Percentiles rank a stretch among this genome's conserved stretches.
phyloP scores from a whole-genome alignment of 257 asterid genomes.

The Solanum pinnatisectum region DNA sequence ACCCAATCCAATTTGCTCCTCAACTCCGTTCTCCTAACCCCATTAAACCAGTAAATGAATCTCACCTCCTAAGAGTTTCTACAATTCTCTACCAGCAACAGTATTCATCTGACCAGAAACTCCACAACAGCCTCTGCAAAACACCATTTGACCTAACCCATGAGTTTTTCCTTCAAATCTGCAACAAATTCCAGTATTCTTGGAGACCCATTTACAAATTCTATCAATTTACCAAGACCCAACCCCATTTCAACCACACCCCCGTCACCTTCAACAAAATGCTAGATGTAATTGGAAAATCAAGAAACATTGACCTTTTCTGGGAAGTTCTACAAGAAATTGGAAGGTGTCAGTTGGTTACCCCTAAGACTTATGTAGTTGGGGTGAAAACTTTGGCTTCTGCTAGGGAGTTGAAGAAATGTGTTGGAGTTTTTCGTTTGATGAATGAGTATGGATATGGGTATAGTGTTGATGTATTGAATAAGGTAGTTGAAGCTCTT shows the following conservation, averaged over 20 bases:
- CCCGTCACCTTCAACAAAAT: constrained; percentile 66
- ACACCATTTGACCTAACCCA: constrained; percentile 50
- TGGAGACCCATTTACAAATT: constrained; percentile 83
- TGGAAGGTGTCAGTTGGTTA: constrained; percentile 49
- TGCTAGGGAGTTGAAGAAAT: constrained; percentile 78
- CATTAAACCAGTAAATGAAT: constrained; percentile 35
- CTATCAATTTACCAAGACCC: constrained; percentile 44
- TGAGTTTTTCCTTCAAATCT: constrained; percentile 81
- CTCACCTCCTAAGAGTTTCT: constrained; percentile 66
- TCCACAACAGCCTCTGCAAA: constrained; percentile 44
- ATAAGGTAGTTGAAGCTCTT: constrained; percentile 45
- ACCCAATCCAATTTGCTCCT: constrained; percentile 1
- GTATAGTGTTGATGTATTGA: constrained; percentile 42
- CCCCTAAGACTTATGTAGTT: constrained; percentile 53
- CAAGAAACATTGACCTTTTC: constrained; percentile 72
- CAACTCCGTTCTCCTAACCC: constrained; percentile 5
- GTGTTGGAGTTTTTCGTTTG: constrained; percentile 66
- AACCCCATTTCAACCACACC: constrained; percentile 50
- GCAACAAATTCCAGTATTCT: constrained; percentile 74
- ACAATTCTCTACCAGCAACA: constrained; percentile 94
- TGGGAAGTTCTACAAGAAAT: constrained; percentile 63
- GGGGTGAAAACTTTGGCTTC: constrained; percentile 18
- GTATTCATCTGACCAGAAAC: constrained; percentile 39
- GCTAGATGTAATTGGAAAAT: constrained; percentile 69
- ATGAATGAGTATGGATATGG: constrained; percentile 71